These are phyloP conservation scores for Blastobotrys persicus DNA, from an alignment of 1,139 yeast genomes.

Conservation along the genomic window DNA sequence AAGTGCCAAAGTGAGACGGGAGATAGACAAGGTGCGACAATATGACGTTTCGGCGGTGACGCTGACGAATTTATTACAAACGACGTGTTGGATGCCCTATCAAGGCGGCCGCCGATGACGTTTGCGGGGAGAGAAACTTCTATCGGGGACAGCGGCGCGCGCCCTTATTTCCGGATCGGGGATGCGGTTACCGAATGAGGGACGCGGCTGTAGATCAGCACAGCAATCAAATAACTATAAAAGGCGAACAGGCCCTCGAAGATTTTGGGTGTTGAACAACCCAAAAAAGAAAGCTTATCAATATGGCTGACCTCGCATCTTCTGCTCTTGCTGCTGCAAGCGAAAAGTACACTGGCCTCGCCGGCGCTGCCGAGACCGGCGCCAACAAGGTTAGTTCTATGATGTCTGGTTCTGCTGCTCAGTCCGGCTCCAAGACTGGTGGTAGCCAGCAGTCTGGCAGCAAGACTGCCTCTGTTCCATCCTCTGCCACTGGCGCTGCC, in stretches of 20 bases:
- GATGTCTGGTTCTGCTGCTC: conserved; percentile 14
- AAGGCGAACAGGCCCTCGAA: background rate
- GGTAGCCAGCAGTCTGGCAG: conserved; percentile 7
- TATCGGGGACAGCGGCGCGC: background rate
- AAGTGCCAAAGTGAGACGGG: too few relatives aligned
- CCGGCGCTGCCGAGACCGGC: conserved; percentile 3
- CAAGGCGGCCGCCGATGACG: background rate
- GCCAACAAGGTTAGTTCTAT: conserved; percentile 7
- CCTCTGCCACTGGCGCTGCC: conserved; percentile 6
- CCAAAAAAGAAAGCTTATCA: background rate
- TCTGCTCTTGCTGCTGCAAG: background rate
- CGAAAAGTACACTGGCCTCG: background rate
- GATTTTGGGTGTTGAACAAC: background rate
- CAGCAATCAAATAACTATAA: conserved; percentile 1
- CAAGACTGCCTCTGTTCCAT: conserved; percentile 12
- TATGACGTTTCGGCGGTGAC: too few relatives aligned
- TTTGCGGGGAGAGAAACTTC: background rate
- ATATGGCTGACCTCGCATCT: background rate
- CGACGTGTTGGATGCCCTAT: too few relatives aligned
- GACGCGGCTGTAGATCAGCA: background rate
- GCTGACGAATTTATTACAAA: too few relatives aligned
- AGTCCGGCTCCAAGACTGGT: conserved; percentile 7
- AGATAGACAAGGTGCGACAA: too few relatives aligned
- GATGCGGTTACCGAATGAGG: conserved; percentile 4
- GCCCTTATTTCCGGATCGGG: conserved; percentile 2